Evolutionary conservation across 148 eudicot genomes (phyloP).

Genomic region (Hydrangea macrophylla): DNA sequence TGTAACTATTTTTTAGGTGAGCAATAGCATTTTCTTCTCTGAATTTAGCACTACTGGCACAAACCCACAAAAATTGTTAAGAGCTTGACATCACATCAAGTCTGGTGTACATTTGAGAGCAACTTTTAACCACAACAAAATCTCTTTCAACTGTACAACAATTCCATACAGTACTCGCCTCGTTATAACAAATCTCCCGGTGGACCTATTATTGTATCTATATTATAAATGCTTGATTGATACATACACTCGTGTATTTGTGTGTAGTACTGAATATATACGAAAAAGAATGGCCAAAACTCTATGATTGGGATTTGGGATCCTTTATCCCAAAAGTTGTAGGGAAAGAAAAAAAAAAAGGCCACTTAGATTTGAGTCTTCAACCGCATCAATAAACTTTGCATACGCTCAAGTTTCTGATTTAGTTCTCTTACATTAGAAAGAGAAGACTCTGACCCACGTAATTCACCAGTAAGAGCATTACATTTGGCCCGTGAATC

Average conservation of each 20-base stretch:
- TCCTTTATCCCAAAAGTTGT: slow-evolving; percentile 18
- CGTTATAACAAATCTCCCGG: slow-evolving; percentile 8
- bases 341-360: slow-evolving; percentile 7
- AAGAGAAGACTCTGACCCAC: slow-evolving; percentile 42
- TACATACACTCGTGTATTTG: slow-evolving; percentile 1
- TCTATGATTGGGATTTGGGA: slow-evolving; percentile 21
- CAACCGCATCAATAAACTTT: slow-evolving; percentile 51
- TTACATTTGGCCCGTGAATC: slow-evolving; percentile 64
- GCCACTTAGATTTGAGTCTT: slow-evolving; percentile 35
- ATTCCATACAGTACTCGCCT: too few species aligned
- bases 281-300: slow-evolving; percentile 15
- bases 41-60: too few species aligned
- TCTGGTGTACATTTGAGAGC: too few species aligned
- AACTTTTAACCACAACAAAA: too few species aligned
- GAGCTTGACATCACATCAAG: too few species aligned
- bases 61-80: too few species aligned
- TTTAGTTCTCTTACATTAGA: slow-evolving; percentile 54
- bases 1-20: too few species aligned
- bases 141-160: too few species aligned
- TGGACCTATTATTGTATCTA: background rate
- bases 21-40: too few species aligned
- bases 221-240: background rate
- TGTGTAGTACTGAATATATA: slow-evolving; percentile 9
- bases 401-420: slow-evolving; percentile 65
- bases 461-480: slow-evolving; percentile 40